Evolutionary conservation across 495 filamentous ascomycete species (phyloP).

Genomic region (Hypomontagnella submonticulosa): DNA sequence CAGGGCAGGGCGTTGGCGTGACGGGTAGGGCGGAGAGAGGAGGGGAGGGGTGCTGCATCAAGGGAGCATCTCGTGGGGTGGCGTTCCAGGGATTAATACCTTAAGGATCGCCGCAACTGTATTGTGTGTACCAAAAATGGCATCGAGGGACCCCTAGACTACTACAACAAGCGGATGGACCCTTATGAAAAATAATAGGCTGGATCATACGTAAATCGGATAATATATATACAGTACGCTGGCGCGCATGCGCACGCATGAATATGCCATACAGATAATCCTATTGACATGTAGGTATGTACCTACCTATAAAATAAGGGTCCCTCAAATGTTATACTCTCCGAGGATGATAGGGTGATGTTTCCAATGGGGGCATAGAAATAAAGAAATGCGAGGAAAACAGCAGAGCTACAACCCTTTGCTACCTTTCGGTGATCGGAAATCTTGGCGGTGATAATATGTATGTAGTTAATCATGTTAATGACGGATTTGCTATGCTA

Average conservation of each 20-base stretch:
- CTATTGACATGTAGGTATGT: constrained; percentile 8
- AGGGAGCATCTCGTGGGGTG: constrained; percentile 23
- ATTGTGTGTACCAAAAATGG: constrained; percentile 31
- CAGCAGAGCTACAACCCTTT: no score
- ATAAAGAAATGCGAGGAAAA: constrained; percentile 11
- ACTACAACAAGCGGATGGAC: no score
- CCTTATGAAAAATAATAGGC: no score
- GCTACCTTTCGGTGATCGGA: neutral
- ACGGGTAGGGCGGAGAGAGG: neutral
- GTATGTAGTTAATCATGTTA: constrained; percentile 9
- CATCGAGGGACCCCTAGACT: no score
- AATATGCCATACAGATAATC: constrained; percentile 19
- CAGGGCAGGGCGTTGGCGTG: no score
- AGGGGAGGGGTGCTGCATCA: neutral
- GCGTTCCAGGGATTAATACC: constrained; percentile 28
- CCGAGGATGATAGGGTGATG: constrained; percentile 1
- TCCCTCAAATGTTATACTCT: constrained; percentile 8
- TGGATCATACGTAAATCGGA: no score
- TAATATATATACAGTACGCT: constrained; percentile 35
- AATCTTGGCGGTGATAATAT: neutral
- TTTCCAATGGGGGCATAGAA: constrained; percentile 2
- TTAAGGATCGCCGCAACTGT: constrained; percentile 34
- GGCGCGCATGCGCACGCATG: neutral
- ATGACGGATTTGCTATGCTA: constrained; percentile 29
- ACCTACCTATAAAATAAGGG: neutral